Evolutionary conservation across 495 filamentous ascomycete species (phyloP), one percentile per base, ranked within the genome.

Genomic region (Hypomontagnella submonticulosa): DNA sequence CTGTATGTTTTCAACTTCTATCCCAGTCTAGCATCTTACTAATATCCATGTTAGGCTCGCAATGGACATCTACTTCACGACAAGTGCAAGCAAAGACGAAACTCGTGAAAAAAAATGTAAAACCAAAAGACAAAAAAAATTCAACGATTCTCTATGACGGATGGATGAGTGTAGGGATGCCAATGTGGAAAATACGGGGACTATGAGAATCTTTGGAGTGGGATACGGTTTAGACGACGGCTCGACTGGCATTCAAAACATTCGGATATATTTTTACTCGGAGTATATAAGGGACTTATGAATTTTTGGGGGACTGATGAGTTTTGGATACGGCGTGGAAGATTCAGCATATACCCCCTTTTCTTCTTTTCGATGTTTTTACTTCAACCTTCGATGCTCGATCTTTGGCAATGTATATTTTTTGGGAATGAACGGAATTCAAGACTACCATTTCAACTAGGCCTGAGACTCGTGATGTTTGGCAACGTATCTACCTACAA

Each of bases 21-120:
- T 8, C 8, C 2, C 20, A 34, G 51, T 20, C 1, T 13, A 36
- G 27, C 3, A 16, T 1, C 10, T 9, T 34, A 52, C 66, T 68
- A 63, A 72, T 13, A 11, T 18, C 9, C n/a, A 1, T 1, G 4
- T 0, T 18, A 74, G 32, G 93, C 93, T 20, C 84, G 92, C 27
- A 96, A 96, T 73, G 93, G 92, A 11, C 93, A 97, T 71, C 78
- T 96, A 72, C 82, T 87, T 12, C 90, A 96, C 75, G 92, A 93
- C 67, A 97, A 97, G 75, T 97, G 93, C 81, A 96, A 95, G 77
- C 80, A 80, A 62, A 76, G 85, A 63, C 73, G 84, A 62, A 81
- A 76, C 66, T 73, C 63, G 44, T 76, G 60, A 74, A 62, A 61
- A 4, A 50, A 44, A 30, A 43, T 10, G 47, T 10, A 18, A 38